Base-by-base conservation (phyloP, 108 stramenopile species). In the Skeletonema tropicum region DNA sequence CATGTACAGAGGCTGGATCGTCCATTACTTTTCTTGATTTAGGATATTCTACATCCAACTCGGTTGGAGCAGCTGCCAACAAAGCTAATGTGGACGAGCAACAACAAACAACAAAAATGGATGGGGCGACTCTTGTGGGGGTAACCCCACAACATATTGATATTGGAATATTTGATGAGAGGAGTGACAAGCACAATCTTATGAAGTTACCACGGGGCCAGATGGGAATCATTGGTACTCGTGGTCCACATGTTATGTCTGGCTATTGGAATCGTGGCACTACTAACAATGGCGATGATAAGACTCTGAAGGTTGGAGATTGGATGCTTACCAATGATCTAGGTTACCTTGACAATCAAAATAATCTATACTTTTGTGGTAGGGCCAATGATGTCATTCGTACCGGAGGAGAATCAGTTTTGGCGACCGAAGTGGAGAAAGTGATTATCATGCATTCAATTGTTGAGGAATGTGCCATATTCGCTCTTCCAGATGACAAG, bases 1-100 rank as follows among this genome's bases (percentile, higher is more conserved):
- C 97, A 7, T 97, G 96, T 74, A 95, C 97, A 3, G 97, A 97
- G 84, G 94, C 95, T 8, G 96, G 94, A 31, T 97, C 96, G 11
- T 92, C 91, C 26, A 85, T 97, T 41, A 95, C 97, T 9, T 97
- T 96, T 83, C 77, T 73, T 49, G 70, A 89, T 69, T 57, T 88
- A 57, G 63, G 63, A 36, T 33, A 21, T 33, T 13, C 15, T 19
- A 17, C 60, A 58, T 52, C 41, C 11, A 64, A 12, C n/a, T 17
- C 46, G n/a, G 65, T 15, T 19, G 36, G 39, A 21, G 57, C 45
- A 41, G 39, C 10, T 32, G 19, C 9, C 14, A 31, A 62, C 11
- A n/a, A n/a, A n/a, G 33, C 35, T 23, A 57, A 68, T 26, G 8
- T 21, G 8, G 21, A n/a, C n/a, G n/a, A n/a, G n/a, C n/a, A n/a